Conservation (phyloP, 2,329 filamentous ascomycete genomes). For the Lasiodiplodia gonubiensis region DNA sequence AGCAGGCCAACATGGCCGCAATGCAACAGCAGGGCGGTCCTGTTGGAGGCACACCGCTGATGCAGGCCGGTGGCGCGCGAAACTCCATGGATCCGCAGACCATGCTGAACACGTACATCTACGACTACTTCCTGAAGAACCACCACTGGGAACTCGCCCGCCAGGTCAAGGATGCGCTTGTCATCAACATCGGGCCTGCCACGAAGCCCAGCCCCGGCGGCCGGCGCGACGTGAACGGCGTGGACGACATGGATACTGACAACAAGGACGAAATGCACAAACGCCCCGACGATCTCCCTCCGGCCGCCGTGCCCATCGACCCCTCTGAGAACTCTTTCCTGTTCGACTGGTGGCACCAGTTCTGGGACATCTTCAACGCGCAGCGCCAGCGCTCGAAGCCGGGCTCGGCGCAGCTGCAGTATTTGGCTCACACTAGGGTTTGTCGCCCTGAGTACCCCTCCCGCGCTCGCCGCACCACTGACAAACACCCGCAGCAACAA, state of each 20-base stretch:
- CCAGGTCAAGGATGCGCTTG: conserved; percentile 63
- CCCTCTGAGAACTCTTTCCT: conserved; percentile 79
- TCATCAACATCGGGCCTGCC: conserved; percentile 55
- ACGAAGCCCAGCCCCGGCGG: conserved; percentile 67
- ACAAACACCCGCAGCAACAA: conserved; percentile 59
- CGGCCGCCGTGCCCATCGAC: conserved; percentile 67
- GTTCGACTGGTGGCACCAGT: conserved; percentile 97
- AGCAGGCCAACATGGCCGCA: conserved; percentile 68
- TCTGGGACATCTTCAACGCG: conserved; percentile 93
- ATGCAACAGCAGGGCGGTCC: conserved; percentile 71
- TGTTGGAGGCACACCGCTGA: conserved; percentile 69
- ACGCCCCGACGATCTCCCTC: conserved; percentile 79
- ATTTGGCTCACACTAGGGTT: conserved; percentile 85
- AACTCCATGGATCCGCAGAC: conserved; percentile 53
- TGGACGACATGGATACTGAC: conserved; percentile 85
- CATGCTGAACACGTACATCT: conserved; percentile 83
- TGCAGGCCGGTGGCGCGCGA: conserved; percentile 57
- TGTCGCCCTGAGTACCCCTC: conserved; percentile 33
- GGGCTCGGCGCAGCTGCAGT: conserved; percentile 67
- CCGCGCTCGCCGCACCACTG: conserved; percentile 28
- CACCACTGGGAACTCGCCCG: conserved; percentile 84
- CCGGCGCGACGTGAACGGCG: conserved; percentile 67
- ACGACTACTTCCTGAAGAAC: conserved; percentile 88
- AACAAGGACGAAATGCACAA: conserved; percentile 80
- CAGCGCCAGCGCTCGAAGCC: conserved; percentile 62